These are phyloP conservation scores for Raddia guianensis DNA, from an alignment of 176 grass and related monocot genomes.

Conservation along the genomic window DNA sequence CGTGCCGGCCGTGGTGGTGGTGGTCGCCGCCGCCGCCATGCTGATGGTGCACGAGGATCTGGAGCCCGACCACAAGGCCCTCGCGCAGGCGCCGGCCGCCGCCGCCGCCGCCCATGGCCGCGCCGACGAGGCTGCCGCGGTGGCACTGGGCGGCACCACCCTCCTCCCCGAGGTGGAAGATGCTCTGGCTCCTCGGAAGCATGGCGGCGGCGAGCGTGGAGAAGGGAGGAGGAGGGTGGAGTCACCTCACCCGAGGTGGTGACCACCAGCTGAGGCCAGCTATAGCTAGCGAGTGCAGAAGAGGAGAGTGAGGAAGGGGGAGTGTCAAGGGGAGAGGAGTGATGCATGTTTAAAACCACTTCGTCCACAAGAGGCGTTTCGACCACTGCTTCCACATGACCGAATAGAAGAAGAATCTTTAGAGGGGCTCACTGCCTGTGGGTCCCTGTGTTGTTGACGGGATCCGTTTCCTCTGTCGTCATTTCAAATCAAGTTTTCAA, in stretches of 20 bases:
- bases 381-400: slow-evolving; percentile 39
- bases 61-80: slow-evolving; percentile 47
- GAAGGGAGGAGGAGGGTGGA: background rate
- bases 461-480: background rate
- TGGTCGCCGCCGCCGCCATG: background rate
- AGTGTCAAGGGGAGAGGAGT: slow-evolving; percentile 33
- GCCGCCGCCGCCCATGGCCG: background rate
- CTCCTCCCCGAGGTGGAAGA: slow-evolving; percentile 66
- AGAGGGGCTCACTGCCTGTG: background rate
- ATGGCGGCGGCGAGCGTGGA: slow-evolving; percentile 12
- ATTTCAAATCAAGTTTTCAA: background rate
- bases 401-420: slow-evolving; percentile 43
- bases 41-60: slow-evolving; percentile 53
- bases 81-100: slow-evolving; percentile 19
- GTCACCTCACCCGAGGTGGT: background rate
- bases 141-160: slow-evolving; percentile 30
- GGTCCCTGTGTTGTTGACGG: background rate
- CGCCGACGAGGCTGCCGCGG: slow-evolving; percentile 2
- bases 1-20: slow-evolving; percentile 9
- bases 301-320: background rate
- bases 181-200: slow-evolving; percentile 62
- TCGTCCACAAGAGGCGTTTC: slow-evolving; percentile 38
- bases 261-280: background rate
- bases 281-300: background rate
- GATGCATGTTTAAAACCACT: slow-evolving; percentile 63